Percentiles rank a stretch among this genome's conserved stretches.
These are phyloP conservation scores for Phoma sp. DNA, from an alignment of 2,329 filamentous ascomycete genomes.

Conservation along the genomic window DNA sequence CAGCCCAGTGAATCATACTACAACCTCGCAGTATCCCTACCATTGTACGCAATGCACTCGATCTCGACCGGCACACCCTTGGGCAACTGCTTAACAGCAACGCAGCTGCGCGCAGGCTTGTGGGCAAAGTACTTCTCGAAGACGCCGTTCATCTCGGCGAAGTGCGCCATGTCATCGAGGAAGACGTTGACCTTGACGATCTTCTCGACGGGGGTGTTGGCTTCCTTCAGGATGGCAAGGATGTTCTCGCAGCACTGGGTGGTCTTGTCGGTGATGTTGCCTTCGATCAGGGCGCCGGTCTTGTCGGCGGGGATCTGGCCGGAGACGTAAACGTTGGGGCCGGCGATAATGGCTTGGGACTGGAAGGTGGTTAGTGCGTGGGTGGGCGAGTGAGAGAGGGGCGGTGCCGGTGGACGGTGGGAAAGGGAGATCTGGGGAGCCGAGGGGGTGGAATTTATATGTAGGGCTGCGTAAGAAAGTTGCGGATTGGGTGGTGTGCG, in stretches of 20 bases:
- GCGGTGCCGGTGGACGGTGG: background rate
- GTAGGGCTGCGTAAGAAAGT: too few relatives aligned
- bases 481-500: too few relatives aligned
- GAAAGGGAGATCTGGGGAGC: background rate
- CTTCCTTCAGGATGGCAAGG: constrained; percentile 79
- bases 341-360: constrained; percentile 69
- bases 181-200: constrained; percentile 86
- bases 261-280: constrained; percentile 72
- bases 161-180: constrained; percentile 88
- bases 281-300: constrained; percentile 65
- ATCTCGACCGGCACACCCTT: constrained; percentile 89
- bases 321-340: constrained; percentile 72
- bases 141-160: constrained; percentile 83
- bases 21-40: constrained; percentile 34
- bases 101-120: constrained; percentile 87
- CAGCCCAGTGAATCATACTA: constrained; percentile 5
- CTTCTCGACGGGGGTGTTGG: constrained; percentile 76
- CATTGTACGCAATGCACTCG: constrained; percentile 75
- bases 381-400: too few relatives aligned
- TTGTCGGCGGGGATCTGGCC: constrained; percentile 78
- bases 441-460: too few relatives aligned
- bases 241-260: constrained; percentile 79
- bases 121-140: constrained; percentile 82
- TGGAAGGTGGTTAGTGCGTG: constrained; percentile 20
- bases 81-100: constrained; percentile 86